phyloP scores from a whole-genome alignment of 2,329 filamentous ascomycete genomes.

The Alternaria sp. region DNA sequence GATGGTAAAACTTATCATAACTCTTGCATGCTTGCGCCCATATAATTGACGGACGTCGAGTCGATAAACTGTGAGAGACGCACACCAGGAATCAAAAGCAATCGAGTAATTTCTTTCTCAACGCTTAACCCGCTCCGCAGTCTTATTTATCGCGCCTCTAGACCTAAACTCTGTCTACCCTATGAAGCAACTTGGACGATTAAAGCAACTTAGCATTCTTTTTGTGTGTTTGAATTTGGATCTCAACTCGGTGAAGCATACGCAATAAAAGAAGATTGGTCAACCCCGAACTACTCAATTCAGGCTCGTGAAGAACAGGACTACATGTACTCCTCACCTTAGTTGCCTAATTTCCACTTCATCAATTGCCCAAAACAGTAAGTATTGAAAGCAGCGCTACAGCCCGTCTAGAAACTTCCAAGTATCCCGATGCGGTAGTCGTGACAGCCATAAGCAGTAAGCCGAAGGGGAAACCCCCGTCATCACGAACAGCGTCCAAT shows the following conservation, averaged over 20 bases:
- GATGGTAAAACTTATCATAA: background rate
- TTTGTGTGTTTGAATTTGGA: background rate
- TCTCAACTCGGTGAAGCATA: background rate
- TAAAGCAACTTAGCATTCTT: background rate
- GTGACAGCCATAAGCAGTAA: background rate
- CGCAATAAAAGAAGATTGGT: background rate
- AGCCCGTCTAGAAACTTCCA: conserved; percentile 6
- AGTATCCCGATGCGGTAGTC: background rate
- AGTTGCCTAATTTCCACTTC: background rate
- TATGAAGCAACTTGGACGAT: background rate
- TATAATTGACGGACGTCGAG: background rate
- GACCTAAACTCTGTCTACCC: background rate
- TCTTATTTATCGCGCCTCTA: background rate
- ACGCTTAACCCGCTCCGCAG: background rate
- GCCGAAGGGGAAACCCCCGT: background rate
- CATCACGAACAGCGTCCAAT: background rate
- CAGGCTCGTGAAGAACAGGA: background rate
- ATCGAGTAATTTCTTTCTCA: background rate
- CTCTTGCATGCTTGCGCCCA: background rate
- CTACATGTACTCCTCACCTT: background rate
- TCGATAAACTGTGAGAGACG: no score
- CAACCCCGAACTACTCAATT: background rate
- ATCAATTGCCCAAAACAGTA: conserved; percentile 3
- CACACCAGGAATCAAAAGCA: background rate
- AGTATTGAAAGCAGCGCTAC: conserved; percentile 11